phyloP scores from a whole-genome alignment of 2,329 filamentous ascomycete species.

The Pyrenochaeta sp. region DNA sequence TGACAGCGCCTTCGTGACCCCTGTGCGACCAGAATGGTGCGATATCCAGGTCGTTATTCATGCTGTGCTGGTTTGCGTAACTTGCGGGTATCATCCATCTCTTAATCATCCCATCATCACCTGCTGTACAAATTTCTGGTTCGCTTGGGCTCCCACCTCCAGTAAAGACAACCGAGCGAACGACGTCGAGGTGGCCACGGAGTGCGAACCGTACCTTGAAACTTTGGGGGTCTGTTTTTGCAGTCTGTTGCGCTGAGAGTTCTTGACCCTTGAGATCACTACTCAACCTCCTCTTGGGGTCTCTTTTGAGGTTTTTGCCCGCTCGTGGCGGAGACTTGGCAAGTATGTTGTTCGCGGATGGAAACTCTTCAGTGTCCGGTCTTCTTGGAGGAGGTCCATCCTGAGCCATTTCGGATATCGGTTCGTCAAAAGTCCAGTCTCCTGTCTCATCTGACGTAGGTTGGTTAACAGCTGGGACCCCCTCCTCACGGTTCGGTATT shows the following conservation, averaged over 20 bases:
- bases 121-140: constrained; percentile 94
- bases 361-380: constrained; percentile 89
- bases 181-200: constrained; percentile 90
- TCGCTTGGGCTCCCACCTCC: constrained; percentile 94
- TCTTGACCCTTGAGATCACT: constrained; percentile 70
- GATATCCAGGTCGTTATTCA: constrained; percentile 85
- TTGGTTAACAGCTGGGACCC: constrained; percentile 50
- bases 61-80: constrained; percentile 69
- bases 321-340: constrained; percentile 80
- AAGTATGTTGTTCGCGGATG: constrained; percentile 77
- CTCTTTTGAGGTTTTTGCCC: constrained; percentile 74
- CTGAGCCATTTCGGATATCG: constrained; percentile 65
- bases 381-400: constrained; percentile 66
- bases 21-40: constrained; percentile 94
- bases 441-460: constrained; percentile 64
- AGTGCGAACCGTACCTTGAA: constrained; percentile 95
- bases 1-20: constrained; percentile 89
- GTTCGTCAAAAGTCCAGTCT: constrained; percentile 93
- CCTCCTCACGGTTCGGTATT: constrained; percentile 56
- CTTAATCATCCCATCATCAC: constrained; percentile 95
- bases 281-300: constrained; percentile 65
- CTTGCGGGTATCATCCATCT: constrained; percentile 92
- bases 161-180: constrained; percentile 94
- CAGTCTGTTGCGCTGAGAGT: constrained; percentile 43
- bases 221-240: constrained; percentile 73